Evolutionary conservation across 2,329 filamentous ascomycete genomes (phyloP).

Genomic region (Alternaria burnsii): DNA sequence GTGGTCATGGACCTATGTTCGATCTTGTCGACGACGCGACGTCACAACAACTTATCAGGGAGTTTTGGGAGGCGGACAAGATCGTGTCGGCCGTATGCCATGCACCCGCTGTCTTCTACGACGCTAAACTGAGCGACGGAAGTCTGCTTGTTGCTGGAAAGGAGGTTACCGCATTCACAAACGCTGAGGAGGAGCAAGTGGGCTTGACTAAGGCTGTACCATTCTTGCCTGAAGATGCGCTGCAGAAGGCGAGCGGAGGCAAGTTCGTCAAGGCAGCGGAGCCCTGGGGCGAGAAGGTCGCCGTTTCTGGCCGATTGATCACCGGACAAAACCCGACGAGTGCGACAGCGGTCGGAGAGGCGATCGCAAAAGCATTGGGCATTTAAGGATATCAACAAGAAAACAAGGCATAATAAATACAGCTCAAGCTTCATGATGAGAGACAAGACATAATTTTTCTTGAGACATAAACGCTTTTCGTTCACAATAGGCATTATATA

Average conservation of each 20-base stretch:
- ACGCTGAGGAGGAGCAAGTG: slow-evolving; percentile 63
- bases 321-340: slow-evolving; percentile 61
- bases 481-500: neutral
- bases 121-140: slow-evolving; percentile 62
- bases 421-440: neutral
- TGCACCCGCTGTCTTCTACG: slow-evolving; percentile 69
- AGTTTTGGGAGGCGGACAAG: slow-evolving; percentile 70
- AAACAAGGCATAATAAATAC: neutral
- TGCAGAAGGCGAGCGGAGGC: slow-evolving; percentile 60
- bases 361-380: slow-evolving; percentile 51
- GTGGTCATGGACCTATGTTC: slow-evolving; percentile 71
- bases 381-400: slow-evolving; percentile 16
- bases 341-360: slow-evolving; percentile 55
- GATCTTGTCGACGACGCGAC: slow-evolving; percentile 67
- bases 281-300: slow-evolving; percentile 57
- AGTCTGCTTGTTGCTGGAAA: slow-evolving; percentile 64
- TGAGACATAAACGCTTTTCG: neutral
- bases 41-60: slow-evolving; percentile 67
- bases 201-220: slow-evolving; percentile 59
- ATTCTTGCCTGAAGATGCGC: slow-evolving; percentile 68
- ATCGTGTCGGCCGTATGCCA: slow-evolving; percentile 74
- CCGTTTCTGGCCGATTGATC: slow-evolving; percentile 52
- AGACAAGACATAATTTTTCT: neutral
- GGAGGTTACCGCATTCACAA: slow-evolving; percentile 68
- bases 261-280: slow-evolving; percentile 65